Evolutionary conservation across 139 green algal genomes (phyloP).

Genomic region (Spirogloea muscicola): DNA sequence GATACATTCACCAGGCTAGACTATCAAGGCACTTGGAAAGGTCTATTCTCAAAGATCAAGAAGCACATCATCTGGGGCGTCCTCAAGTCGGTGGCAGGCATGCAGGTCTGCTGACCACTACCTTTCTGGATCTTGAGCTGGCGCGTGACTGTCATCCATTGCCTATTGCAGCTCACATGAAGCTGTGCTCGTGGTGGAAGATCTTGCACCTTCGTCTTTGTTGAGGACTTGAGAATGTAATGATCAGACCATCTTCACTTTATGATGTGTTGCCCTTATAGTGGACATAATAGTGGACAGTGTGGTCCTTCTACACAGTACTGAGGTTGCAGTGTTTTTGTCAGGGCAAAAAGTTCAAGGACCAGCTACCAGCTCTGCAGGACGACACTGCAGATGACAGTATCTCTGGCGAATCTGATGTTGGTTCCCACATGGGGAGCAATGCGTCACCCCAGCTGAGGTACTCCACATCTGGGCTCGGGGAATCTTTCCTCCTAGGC

Average conservation of each 20-base stretch:
- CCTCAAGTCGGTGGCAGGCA: conserved; percentile 31
- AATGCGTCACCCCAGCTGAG: neutral
- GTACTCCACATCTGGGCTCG: neutral
- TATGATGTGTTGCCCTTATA: neutral
- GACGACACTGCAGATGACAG: neutral
- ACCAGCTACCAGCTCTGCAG: neutral
- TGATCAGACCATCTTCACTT: no score
- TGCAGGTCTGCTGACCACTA: conserved; percentile 17
- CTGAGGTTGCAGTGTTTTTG: neutral
- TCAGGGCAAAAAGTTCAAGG: conserved; percentile 24
- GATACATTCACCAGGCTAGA: conserved; percentile 31
- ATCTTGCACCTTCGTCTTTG: neutral
- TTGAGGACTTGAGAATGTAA: neutral
- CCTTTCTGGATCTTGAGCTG: neutral
- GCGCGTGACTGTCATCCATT: neutral
- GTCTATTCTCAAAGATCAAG: conserved; percentile 13
- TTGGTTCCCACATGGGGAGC: no score
- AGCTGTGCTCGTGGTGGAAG: neutral
- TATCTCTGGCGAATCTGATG: neutral
- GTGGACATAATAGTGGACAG: neutral
- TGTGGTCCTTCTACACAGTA: neutral
- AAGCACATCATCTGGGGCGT: conserved; percentile 41
- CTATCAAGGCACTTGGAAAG: conserved; percentile 14
- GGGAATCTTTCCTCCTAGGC: neutral
- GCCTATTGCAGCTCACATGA: neutral